These are phyloP conservation scores for Anethum foeniculum DNA, from an alignment of 140 eudicot genomes.

Conservation along the genomic window DNA sequence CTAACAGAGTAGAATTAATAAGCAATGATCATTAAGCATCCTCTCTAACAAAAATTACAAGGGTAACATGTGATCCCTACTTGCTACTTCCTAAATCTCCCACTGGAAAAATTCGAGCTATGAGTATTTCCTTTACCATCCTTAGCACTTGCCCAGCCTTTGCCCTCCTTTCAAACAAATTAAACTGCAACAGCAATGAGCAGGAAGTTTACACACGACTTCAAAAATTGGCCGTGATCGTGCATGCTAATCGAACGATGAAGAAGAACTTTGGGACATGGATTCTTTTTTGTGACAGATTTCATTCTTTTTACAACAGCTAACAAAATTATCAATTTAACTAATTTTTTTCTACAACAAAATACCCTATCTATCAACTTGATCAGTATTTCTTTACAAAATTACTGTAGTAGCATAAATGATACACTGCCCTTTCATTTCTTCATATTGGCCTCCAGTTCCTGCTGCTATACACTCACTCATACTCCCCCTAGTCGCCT, in stretches of 20 bases:
- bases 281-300: background rate
- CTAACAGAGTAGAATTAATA: background rate
- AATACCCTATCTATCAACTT: background rate
- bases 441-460: background rate
- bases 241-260: background rate
- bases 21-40: background rate
- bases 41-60: background rate
- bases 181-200: background rate
- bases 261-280: background rate
- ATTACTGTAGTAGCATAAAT: background rate
- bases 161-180: background rate
- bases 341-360: background rate
- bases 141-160: background rate
- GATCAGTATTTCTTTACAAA: background rate
- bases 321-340: background rate
- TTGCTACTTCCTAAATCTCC: background rate
- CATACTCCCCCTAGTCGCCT: background rate
- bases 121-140: background rate
- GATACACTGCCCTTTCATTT: background rate
- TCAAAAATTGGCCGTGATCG: background rate
- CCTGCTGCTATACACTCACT: background rate
- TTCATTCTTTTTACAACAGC: background rate
- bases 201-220: no score
- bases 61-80: background rate
- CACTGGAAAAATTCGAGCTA: background rate